Evolutionary conservation across 306 rosid species (phyloP), one percentile per base, ranked within the genome.

Genomic region (Cicer judaicum): DNA sequence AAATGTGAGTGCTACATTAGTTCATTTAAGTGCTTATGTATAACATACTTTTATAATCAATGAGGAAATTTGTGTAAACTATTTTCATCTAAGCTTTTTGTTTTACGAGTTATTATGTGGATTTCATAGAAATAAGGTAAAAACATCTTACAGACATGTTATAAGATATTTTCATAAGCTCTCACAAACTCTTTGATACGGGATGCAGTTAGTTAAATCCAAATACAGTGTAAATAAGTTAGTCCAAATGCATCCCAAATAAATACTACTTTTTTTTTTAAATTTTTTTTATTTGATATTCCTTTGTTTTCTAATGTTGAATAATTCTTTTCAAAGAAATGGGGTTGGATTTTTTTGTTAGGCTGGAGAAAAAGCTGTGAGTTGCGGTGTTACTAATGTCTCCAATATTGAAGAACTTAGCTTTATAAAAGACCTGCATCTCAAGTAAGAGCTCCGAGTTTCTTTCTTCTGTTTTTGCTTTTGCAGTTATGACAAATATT

Each of bases 331-430:
- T 59, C 73, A 42, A 59, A 4, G 57, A 77, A 72, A 67, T 64
- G 18, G 62, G 7, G 74, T 54, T 61, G 48, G 10, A 70, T 38
- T 38, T 39, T 64, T 36, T 63, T 79, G 52, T 40, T 64, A 94
- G 98, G 98, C 97, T 49, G 98, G 97, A 78, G 98, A 91, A 69
- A 94, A 89, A 80, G 97, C 98, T 48, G 93, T 91, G 59, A 87
- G 93, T 67, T 94, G 98, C 9, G 98, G 98, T 41, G 92, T 90
- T 67, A 67, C 79, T 55, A 91, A 94, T 54, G 94, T 75, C 6
- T 85, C 90, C 9, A 50, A 12, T 75, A 79, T 94, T 79, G 97
- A 87, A 21, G 98, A 94, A 82, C 84, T 94, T 72, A 80, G 81
- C 79, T 87, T 88, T 76, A 78, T 88, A 11, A 89, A 85, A 89